Evolutionary conservation across 2,329 filamentous ascomycete genomes (phyloP).

Genomic region (Trichoderma polysporum): DNA sequence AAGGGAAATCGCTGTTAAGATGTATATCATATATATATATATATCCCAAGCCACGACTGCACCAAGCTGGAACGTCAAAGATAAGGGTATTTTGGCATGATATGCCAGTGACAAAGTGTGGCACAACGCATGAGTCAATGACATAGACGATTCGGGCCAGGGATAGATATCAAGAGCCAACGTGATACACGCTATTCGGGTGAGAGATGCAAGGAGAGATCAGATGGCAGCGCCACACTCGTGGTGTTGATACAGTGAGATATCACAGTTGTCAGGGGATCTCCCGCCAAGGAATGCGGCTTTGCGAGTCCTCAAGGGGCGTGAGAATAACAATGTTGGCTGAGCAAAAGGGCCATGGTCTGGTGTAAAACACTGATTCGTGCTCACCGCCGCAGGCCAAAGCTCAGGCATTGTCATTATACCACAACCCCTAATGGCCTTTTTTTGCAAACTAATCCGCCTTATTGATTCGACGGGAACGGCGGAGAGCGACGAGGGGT

Average conservation of each 20-base stretch:
- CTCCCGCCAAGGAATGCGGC: conserved; percentile 8
- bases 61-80: neutral
- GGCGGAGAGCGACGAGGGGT: conserved; percentile 9
- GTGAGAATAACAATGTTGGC: neutral
- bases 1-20: neutral
- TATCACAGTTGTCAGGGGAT: conserved; percentile 6
- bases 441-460: neutral
- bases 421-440: neutral
- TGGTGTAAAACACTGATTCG: conserved; percentile 8
- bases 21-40: neutral
- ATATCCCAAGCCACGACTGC: neutral
- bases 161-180: conserved; percentile 1
- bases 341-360: neutral
- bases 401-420: conserved; percentile 13
- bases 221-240: conserved; percentile 19
- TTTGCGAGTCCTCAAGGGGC: neutral
- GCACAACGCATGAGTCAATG: conserved; percentile 15
- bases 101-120: neutral
- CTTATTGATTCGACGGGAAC: conserved; percentile 13
- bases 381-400: conserved; percentile 17
- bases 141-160: neutral
- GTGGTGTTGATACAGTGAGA: conserved; percentile 16
- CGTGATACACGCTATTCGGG: conserved; percentile 5
- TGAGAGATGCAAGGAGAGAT: conserved; percentile 15
- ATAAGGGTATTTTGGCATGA: neutral